Percentiles rank a stretch among this genome's conserved stretches.
These are phyloP conservation scores for Spergularia azorica DNA, from an alignment of 179 eudicot genomes.

Conservation along the genomic window DNA sequence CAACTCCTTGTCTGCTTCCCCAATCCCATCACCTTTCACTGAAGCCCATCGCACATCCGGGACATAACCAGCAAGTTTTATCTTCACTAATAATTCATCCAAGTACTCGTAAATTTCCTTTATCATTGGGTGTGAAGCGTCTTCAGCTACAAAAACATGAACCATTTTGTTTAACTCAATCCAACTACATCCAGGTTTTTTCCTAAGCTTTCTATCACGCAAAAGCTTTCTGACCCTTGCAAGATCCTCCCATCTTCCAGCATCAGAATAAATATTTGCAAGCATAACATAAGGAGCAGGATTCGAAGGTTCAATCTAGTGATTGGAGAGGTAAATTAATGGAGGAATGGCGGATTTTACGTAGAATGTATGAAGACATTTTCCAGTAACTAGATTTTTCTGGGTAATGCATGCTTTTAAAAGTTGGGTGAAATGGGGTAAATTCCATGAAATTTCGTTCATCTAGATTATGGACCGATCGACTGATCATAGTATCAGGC, in stretches of 20 bases:
- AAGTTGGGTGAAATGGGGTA: constrained; percentile 36
- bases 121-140: constrained; percentile 69
- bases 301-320: constrained; percentile 73
- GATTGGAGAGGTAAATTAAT: constrained; percentile 69
- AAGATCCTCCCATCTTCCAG: constrained; percentile 74
- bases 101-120: constrained; percentile 53
- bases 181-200: constrained; percentile 92
- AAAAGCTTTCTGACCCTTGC: constrained; percentile 58
- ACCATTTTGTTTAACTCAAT: constrained; percentile 67
- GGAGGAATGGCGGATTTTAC: constrained; percentile 50
- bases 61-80: constrained; percentile 64
- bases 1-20: constrained; percentile 48
- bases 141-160: constrained; percentile 78
- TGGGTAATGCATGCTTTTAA: constrained; percentile 56
- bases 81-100: constrained; percentile 54
- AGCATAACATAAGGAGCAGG: constrained; percentile 76
- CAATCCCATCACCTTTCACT: constrained; percentile 49
- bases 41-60: constrained; percentile 68
- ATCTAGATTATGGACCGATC: constrained; percentile 20
- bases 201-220: constrained; percentile 56
- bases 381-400: constrained; percentile 53
- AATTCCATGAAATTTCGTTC: constrained; percentile 44
- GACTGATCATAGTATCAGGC: too few relatives aligned
- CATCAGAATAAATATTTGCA: constrained; percentile 63
- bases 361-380: constrained; percentile 43